Base-by-base conservation (phyloP, 805 yeast species). In the Wickerhamiella vanderwaltii region DNA sequence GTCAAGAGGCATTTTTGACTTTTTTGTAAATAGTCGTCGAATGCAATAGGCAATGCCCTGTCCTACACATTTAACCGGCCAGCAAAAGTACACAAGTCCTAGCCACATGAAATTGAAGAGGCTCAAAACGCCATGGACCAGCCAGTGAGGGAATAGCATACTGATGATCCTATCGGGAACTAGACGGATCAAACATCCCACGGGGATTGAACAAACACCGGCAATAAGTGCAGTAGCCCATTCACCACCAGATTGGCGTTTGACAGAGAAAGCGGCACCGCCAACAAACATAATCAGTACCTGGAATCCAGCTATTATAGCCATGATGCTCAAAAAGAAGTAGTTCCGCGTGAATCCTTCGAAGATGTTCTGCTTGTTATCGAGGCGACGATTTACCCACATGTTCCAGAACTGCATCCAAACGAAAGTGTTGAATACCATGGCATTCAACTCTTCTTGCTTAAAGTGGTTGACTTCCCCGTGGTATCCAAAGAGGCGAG, bases 351-450 rank as follows among this genome's bases (percentile, higher is more conserved):
- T 73, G 45, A 93, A 65, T 50, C 88, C 88, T 50, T 75, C 78
- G 53, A 83, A 79, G 61, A 91, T 82, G 61, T 91, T 81, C 62
- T 84, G 71, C 60, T 82, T 81, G 45, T 73, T 71, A 61, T 91
- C 96, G 45, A 91, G 66, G 49, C 93, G 82, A 56, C 99, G 75
- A 13, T 94, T 78, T 32, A 85, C 93, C 55, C 88, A 75, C 62
- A 91, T 69, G 52, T 88, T 86, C 73, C 91, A 91, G 58, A 91
- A 80, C 65, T 91, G 99, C 61, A 91, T 67, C 98, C 98, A 91
- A 36, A 91, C 97, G 68, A 91, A 91, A 0, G 97, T 71, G 60
- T 91, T 91, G 68, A 91, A 91, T 1, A 94, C 88, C 73, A 87
- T 67, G 2, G 97, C 85, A 49, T 75, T 71, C 28, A 88, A 62